A percentile compares a stretch with the other conserved stretches of the same genome.
Conservation (phyloP, 2,329 filamentous ascomycete species). For the Exophiala calicioides region DNA sequence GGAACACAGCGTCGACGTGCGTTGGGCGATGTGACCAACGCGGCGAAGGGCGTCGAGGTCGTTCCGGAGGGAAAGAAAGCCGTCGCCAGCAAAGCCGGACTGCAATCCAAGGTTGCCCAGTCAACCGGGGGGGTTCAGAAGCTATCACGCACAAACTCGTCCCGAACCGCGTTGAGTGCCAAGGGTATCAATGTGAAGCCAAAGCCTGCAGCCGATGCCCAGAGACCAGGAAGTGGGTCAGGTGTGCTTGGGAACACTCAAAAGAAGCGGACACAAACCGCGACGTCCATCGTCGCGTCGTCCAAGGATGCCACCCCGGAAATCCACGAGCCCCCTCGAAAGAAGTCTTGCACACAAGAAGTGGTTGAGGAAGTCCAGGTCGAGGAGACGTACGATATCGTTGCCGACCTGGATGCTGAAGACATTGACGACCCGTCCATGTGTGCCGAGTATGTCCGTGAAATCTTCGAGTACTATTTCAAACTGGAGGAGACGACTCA, state of each 20-base stretch:
- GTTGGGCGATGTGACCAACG: constrained; percentile 93
- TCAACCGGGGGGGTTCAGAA: constrained; percentile 78
- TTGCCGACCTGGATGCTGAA: constrained; percentile 73
- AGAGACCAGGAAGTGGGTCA: constrained; percentile 72
- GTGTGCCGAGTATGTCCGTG: constrained; percentile 94
- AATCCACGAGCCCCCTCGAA: constrained; percentile 65
- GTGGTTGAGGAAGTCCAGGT: constrained; percentile 41
- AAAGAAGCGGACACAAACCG: constrained; percentile 66
- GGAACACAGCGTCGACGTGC: constrained; percentile 70
- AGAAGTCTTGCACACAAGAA: constrained; percentile 63
- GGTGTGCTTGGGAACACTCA: constrained; percentile 63
- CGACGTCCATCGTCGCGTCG: constrained; percentile 39
- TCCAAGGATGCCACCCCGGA: constrained; percentile 59
- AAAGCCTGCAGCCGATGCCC: constrained; percentile 63
- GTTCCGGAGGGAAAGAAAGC: constrained; percentile 72
- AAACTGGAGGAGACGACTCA: constrained; percentile 78
- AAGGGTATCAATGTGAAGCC: constrained; percentile 65
- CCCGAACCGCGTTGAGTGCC: constrained; percentile 62
- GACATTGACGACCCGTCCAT: constrained; percentile 93
- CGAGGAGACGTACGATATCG: constrained; percentile 34
- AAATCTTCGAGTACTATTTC: constrained; percentile 95
- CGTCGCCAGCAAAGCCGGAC: constrained; percentile 60
- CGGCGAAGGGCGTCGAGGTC: constrained; percentile 69
- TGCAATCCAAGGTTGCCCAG: constrained; percentile 74
- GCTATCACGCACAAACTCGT: constrained; percentile 59